phyloP scores from a whole-genome alignment of 2,329 filamentous ascomycete species.

The Alternaria brassicae region DNA sequence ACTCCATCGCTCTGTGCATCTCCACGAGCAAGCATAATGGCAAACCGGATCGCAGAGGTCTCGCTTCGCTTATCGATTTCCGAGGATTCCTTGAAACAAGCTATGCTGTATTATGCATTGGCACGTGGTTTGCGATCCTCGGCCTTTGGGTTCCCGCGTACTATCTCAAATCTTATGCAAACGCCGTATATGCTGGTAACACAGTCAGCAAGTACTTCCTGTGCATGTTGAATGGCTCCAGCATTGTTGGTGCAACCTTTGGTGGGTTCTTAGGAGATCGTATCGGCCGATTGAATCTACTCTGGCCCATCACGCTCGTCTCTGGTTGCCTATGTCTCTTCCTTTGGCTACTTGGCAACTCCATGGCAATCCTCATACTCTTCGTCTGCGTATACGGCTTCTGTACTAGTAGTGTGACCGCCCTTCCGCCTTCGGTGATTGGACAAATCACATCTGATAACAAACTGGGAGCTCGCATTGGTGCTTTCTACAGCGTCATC shows the following conservation, averaged over 20 bases:
- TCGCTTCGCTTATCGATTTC: constrained; percentile 41
- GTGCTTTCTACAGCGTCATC: constrained; percentile 67
- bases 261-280: constrained; percentile 62
- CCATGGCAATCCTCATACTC: constrained; percentile 65
- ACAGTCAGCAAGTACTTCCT: constrained; percentile 58
- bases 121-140: constrained; percentile 39
- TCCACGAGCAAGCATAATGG: constrained; percentile 35
- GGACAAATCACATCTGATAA: constrained; percentile 74
- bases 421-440: constrained; percentile 68
- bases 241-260: constrained; percentile 61
- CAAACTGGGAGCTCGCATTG: constrained; percentile 73
- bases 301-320: constrained; percentile 57
- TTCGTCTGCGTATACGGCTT: constrained; percentile 76
- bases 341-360: constrained; percentile 60
- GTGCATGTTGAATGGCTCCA: constrained; percentile 56
- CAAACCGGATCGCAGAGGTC: constrained; percentile 27
- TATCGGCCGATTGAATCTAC: constrained; percentile 62
- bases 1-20: constrained; percentile 46
- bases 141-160: constrained; percentile 43
- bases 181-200: constrained; percentile 58
- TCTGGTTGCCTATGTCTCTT: constrained; percentile 58
- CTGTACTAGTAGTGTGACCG: constrained; percentile 70
- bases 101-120: constrained; percentile 41
- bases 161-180: constrained; percentile 63
- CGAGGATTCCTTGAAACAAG: constrained; percentile 42